A percentile compares a stretch with the other conserved stretches of the same genome.
Evolutionary conservation across 805 yeast genomes (phyloP).

Genomic region (Nakazawaea peltata): DNA sequence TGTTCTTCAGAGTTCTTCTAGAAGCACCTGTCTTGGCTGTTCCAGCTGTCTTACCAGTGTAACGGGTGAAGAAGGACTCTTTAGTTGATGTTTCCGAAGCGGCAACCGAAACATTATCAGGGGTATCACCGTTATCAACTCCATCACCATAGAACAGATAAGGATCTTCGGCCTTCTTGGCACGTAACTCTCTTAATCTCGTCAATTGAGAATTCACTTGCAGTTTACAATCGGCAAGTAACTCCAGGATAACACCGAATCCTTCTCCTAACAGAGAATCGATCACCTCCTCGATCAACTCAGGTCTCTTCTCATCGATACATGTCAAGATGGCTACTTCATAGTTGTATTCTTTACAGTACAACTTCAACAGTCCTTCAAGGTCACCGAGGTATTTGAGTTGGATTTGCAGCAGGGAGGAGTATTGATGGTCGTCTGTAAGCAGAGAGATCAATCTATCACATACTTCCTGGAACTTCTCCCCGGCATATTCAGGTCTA

Average conservation of each 20-base stretch:
- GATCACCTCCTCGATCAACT: slow-evolving; percentile 47
- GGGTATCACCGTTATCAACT: slow-evolving; percentile 57
- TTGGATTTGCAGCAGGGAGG: slow-evolving; percentile 76
- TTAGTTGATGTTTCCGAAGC: slow-evolving; percentile 90
- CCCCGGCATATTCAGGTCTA: slow-evolving; percentile 26
- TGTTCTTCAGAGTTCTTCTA: slow-evolving; percentile 84
- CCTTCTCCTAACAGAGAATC: slow-evolving; percentile 81
- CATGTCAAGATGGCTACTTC: slow-evolving; percentile 72
- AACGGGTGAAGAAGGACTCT: slow-evolving; percentile 89
- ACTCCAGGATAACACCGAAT: slow-evolving; percentile 79
- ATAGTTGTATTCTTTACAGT: slow-evolving; percentile 68
- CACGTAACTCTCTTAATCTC: slow-evolving; percentile 77
- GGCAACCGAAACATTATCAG: slow-evolving; percentile 92
- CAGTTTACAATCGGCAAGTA: slow-evolving; percentile 86
- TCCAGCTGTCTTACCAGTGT: slow-evolving; percentile 92
- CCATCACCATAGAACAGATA: slow-evolving; percentile 72
- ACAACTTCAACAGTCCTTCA: slow-evolving; percentile 54
- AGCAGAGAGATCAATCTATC: slow-evolving; percentile 53
- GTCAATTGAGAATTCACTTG: slow-evolving; percentile 78
- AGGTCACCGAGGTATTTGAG: slow-evolving; percentile 50
- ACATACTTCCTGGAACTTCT: slow-evolving; percentile 37
- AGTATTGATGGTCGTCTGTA: slow-evolving; percentile 61
- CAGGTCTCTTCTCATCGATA: slow-evolving; percentile 30
- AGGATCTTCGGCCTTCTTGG: slow-evolving; percentile 79
- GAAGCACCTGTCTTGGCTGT: slow-evolving; percentile 97